Evolutionary conservation across 2,329 filamentous ascomycete species (phyloP), one percentile per base, ranked within the genome.

Genomic region (Microdochium bolleyi): DNA sequence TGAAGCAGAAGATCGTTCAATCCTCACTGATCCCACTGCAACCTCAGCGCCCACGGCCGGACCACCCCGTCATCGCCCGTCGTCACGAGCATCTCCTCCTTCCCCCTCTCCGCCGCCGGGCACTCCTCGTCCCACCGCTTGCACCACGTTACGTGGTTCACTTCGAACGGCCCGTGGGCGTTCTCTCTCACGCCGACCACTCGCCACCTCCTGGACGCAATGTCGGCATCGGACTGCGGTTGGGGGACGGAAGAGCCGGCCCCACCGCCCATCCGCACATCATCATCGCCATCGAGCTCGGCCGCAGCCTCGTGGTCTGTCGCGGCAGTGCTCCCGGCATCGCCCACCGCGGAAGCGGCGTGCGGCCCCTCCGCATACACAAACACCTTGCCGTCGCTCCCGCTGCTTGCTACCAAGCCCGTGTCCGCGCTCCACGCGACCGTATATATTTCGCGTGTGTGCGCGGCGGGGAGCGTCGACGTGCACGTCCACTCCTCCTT

Each of bases 111-210:
- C 64, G 77, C 77, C 1, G 70, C 61, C 11, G 59, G 49, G 25
- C 64, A 70, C 1, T 73, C 85, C 50, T 77, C 76, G 66, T 96
- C 91, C 53, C 83, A 87, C 53, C 92, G 78, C 60, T 79, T 82
- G 58, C 90, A 91, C 94, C 94, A 99, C 2, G 82, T 84, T 49
- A 94, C 80, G 68, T 96, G 91, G 63, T 99, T 99, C 57, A 97
- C 79, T 70, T 99, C 94, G 64, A 92, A 96, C 2, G 95, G 89
- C 1, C 90, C 92, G 67, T 99, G 94, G 2, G 86, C 89, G 32
- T 85, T 85, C 49, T 85, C 77, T 1, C 88, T 65, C n/a, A 80
- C 79, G 0, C 83, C 82, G 16, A 95, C 64, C 3, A 92, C 70
- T 7, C 77, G 75, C 94, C 94, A 97, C 55, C 80, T 77, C 1